These are phyloP conservation scores for Fusarium albidum DNA, from an alignment of 2,329 filamentous ascomycete species.

Conservation along the genomic window DNA sequence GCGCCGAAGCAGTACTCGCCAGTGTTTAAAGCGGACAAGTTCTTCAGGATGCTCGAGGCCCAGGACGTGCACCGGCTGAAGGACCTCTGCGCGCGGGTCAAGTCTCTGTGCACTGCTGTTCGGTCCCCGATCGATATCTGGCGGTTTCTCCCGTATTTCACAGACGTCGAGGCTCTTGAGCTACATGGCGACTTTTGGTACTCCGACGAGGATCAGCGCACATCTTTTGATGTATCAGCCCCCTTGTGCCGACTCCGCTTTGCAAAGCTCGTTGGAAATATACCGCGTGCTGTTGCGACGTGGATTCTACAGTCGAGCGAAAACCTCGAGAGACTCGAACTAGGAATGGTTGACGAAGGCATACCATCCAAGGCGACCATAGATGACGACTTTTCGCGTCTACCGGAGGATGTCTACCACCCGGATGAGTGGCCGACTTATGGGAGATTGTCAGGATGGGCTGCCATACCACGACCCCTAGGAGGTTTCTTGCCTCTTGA, in stretches of 20 bases:
- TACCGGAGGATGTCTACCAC: too few relatives aligned
- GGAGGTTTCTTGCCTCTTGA: background rate
- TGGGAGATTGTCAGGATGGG: too few relatives aligned
- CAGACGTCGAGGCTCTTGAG: constrained; percentile 19
- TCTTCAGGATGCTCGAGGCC: constrained; percentile 10
- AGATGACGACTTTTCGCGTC: too few relatives aligned
- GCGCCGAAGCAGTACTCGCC: too few relatives aligned
- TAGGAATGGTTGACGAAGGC: constrained; percentile 24
- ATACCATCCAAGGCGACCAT: too few relatives aligned
- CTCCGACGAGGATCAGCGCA: background rate
- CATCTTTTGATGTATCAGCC: background rate
- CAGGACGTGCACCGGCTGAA: background rate
- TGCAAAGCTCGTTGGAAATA: constrained; percentile 15
- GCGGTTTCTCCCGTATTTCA: constrained; percentile 21
- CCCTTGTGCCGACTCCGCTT: constrained; percentile 10
- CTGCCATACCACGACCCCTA: constrained; percentile 14
- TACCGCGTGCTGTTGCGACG: constrained; percentile 10
- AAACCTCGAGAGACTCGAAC: constrained; percentile 20
- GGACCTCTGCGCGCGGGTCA: background rate
- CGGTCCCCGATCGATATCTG: constrained; percentile 4
- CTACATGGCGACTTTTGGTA: background rate
- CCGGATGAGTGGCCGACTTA: too few relatives aligned
- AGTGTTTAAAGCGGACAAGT: background rate
- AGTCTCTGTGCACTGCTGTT: constrained; percentile 10
- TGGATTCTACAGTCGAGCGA: constrained; percentile 11